Evolutionary conservation across 768 basidiomycete genomes (phyloP).

Genomic region (Suillus clintonianus): DNA sequence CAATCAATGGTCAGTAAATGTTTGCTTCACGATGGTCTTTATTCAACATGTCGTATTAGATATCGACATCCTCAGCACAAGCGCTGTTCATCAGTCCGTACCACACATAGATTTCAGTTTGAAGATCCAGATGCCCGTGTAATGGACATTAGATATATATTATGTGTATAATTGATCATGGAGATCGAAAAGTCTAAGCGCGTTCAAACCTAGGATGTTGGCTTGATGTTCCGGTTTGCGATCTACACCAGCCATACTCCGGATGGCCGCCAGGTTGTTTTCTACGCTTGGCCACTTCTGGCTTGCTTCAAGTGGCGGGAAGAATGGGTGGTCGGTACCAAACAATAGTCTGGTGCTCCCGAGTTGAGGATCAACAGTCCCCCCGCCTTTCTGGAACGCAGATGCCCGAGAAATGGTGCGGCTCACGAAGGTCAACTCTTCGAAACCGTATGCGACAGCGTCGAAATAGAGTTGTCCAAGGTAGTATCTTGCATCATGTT

Average conservation of each 20-base stretch:
- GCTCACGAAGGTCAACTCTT: slow-evolving; percentile 80
- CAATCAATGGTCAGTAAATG: slow-evolving; percentile 72
- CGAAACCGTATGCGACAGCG: slow-evolving; percentile 86
- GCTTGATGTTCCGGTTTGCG: slow-evolving; percentile 63
- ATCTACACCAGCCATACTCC: slow-evolving; percentile 44
- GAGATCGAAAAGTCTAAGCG: slow-evolving; percentile 67
- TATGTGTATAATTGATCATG: slow-evolving; percentile 18
- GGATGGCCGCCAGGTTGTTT: slow-evolving; percentile 82
- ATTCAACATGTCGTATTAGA: slow-evolving; percentile 46
- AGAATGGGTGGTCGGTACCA: slow-evolving; percentile 91
- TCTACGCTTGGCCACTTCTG: slow-evolving; percentile 85
- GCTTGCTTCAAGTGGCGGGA: slow-evolving; percentile 70
- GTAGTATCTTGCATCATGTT: slow-evolving; percentile 84
- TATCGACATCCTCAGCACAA: slow-evolving; percentile 93
- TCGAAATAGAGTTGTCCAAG: slow-evolving; percentile 80
- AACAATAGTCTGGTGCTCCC: slow-evolving; percentile 71
- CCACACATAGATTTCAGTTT: slow-evolving; percentile 96
- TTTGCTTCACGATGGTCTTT: background rate
- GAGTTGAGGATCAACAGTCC: slow-evolving; percentile 30
- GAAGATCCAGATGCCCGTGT: slow-evolving; percentile 79
- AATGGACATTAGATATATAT: slow-evolving; percentile 10
- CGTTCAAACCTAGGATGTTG: slow-evolving; percentile 73
- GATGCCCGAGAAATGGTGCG: slow-evolving; percentile 65
- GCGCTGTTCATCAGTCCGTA: slow-evolving; percentile 86
- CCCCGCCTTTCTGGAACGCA: slow-evolving; percentile 41